phyloP scores from a whole-genome alignment of 257 asterid genomes.

The Osmanthus fragrans region DNA sequence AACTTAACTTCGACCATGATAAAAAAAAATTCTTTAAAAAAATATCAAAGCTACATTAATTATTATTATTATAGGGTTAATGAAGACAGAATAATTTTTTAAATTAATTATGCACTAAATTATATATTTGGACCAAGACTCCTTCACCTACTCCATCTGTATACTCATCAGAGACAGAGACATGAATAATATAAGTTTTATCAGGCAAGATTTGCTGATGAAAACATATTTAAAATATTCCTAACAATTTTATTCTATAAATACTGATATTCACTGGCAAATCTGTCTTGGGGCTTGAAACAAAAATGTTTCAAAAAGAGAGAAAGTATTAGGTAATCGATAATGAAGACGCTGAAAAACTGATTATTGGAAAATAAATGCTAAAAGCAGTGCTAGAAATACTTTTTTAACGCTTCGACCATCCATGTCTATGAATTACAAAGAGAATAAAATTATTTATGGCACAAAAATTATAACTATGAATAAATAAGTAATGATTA shows the following conservation, averaged over 20 bases:
- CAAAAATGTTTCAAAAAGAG: too few relatives aligned
- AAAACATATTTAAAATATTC: not conserved
- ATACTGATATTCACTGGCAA: not conserved
- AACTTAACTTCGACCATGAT: too few relatives aligned
- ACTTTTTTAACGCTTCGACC: too few relatives aligned
- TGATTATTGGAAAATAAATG: too few relatives aligned
- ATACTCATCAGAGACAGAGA: not conserved
- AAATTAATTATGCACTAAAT: conserved; percentile 1
- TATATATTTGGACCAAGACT: conserved; percentile 26
- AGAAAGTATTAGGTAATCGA: not conserved
- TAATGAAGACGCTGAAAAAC: not conserved
- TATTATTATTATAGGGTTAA: not conserved
- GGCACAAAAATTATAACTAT: too few relatives aligned
- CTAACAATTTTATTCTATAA: not conserved
- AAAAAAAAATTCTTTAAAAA: not conserved
- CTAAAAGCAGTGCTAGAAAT: too few relatives aligned
- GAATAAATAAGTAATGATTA: too few relatives aligned
- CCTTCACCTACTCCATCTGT: not conserved
- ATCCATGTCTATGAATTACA: too few relatives aligned
- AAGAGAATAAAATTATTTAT: too few relatives aligned
- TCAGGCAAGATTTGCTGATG: not conserved
- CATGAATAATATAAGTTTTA: not conserved
- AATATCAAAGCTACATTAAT: not conserved
- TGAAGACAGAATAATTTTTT: not conserved
- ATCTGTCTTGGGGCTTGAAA: not conserved